Evolutionary conservation across 371 early-diverging fungal genomes (phyloP).

Genomic region (Haplosporangium sp.): DNA sequence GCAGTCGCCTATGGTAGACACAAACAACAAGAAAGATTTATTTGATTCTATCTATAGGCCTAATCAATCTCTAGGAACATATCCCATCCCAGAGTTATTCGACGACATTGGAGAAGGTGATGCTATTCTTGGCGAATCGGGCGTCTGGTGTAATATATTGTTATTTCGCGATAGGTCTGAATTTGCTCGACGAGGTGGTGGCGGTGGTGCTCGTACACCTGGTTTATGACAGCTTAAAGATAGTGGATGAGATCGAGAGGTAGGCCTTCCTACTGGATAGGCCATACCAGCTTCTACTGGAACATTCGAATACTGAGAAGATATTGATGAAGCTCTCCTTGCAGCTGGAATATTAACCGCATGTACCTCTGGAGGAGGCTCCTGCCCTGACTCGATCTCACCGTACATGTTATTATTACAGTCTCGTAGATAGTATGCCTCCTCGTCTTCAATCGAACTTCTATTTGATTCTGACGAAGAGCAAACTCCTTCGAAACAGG

Average conservation of each 20-base stretch:
- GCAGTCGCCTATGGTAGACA: too few relatives aligned
- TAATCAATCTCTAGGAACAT: slow-evolving; percentile 21
- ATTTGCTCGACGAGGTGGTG: slow-evolving; percentile 19
- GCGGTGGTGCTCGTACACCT: slow-evolving; percentile 26
- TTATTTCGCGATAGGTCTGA: slow-evolving; percentile 4
- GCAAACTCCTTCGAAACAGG: slow-evolving; percentile 8
- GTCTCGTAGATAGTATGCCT: slow-evolving; percentile 46
- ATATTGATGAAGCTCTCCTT: background rate
- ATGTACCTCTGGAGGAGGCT: background rate
- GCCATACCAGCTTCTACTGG: background rate
- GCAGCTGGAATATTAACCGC: background rate
- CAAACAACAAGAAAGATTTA: too few relatives aligned
- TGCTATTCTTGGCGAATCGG: background rate
- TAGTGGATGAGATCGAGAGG: background rate
- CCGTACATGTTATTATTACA: slow-evolving; percentile 15
- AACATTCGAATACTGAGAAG: background rate
- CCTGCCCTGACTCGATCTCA: slow-evolving; percentile 40
- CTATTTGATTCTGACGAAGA: slow-evolving; percentile 30
- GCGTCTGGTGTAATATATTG: background rate
- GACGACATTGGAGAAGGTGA: background rate
- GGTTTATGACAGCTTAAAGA: background rate
- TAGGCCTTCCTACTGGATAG: background rate
- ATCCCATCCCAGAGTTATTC: slow-evolving; percentile 11
- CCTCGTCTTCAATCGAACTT: slow-evolving; percentile 46
- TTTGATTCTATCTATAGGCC: too few relatives aligned